Percentiles rank a stretch among this genome's conserved stretches.
Evolutionary conservation across 371 early-diverging fungal genomes (phyloP).

Genomic region (Batkoa obscura): DNA sequence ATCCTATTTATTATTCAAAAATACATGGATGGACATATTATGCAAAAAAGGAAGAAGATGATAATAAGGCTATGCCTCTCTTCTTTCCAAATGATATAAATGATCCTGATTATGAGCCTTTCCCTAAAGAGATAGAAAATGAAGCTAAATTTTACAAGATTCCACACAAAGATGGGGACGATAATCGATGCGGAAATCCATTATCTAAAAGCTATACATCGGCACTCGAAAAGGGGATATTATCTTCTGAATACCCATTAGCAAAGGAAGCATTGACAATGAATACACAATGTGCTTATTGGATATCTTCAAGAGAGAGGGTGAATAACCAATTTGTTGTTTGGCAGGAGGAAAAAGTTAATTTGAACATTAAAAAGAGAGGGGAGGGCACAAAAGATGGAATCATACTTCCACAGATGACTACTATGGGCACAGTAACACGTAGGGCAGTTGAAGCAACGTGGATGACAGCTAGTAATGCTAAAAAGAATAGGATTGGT

Average conservation of each 20-base stretch:
- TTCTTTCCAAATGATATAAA: conserved; percentile 9
- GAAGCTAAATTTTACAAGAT: conserved; percentile 41
- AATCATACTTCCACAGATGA: conserved; percentile 80
- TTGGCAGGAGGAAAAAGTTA: conserved; percentile 21
- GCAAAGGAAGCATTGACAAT: conserved; percentile 65
- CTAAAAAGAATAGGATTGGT: conserved; percentile 74
- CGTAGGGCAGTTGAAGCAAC: conserved; percentile 83
- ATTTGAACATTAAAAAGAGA: conserved; percentile 4
- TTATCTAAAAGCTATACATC: conserved; percentile 59
- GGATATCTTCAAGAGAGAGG: conserved; percentile 72
- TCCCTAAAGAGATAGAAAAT: too few relatives aligned
- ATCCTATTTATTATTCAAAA: conserved; percentile 50
- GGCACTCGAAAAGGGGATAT: conserved; percentile 55
- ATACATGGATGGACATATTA: conserved; percentile 68
- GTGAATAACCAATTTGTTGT: conserved; percentile 72
- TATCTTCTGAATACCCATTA: conserved; percentile 43
- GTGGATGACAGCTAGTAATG: conserved; percentile 94
- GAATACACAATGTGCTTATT: conserved; percentile 73
- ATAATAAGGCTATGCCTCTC: conserved; percentile 9
- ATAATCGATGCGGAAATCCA: conserved; percentile 67
- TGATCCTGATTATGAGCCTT: conserved; percentile 16
- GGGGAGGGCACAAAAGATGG: conserved; percentile 21
- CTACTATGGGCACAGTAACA: conserved; percentile 94
- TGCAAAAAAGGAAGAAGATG: conserved; percentile 22
- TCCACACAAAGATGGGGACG: conserved; percentile 78